A percentile compares a stretch with the other conserved stretches of the same genome.
Evolutionary conservation across 2,329 filamentous ascomycete species (phyloP).

Genomic region (Fusarium metavorans): DNA sequence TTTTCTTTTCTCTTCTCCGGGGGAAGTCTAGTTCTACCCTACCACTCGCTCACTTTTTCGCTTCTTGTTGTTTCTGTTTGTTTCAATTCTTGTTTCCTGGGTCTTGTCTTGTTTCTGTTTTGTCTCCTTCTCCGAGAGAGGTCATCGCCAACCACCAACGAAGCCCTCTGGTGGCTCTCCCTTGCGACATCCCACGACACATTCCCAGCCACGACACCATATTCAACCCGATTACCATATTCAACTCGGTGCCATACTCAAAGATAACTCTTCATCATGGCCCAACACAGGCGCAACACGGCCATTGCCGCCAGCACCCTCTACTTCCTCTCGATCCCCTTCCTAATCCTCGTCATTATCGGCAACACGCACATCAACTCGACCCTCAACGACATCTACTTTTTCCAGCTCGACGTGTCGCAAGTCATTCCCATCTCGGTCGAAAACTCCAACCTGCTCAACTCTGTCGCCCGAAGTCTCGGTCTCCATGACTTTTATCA

Average conservation of each 20-base stretch:
- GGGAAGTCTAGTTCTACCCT: background rate
- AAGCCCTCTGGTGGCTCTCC: conserved; percentile 19
- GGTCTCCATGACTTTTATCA: conserved; percentile 96
- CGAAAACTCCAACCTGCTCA: conserved; percentile 80
- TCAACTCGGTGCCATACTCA: background rate
- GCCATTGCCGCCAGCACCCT: conserved; percentile 74
- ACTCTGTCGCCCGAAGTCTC: conserved; percentile 86
- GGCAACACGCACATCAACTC: conserved; percentile 75
- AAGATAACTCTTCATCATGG: conserved; percentile 31
- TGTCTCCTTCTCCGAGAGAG: background rate
- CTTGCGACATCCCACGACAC: background rate
- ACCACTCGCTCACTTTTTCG: background rate
- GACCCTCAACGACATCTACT: conserved; percentile 79
- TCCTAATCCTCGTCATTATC: conserved; percentile 82
- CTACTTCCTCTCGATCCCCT: conserved; percentile 81
- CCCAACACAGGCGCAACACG: conserved; percentile 64
- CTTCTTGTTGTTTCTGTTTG: conserved; percentile 3
- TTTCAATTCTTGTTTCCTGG: conserved; percentile 7
- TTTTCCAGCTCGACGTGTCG: conserved; percentile 85
- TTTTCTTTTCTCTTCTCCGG: background rate
- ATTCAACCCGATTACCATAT: background rate
- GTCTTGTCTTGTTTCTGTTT: background rate
- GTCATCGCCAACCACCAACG: conserved; percentile 20
- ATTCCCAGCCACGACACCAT: background rate
- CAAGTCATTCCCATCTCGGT: conserved; percentile 82